Evolutionary conservation across 352 stramenopile species (phyloP).

Genomic region (Thraustochytrium sp.): DNA sequence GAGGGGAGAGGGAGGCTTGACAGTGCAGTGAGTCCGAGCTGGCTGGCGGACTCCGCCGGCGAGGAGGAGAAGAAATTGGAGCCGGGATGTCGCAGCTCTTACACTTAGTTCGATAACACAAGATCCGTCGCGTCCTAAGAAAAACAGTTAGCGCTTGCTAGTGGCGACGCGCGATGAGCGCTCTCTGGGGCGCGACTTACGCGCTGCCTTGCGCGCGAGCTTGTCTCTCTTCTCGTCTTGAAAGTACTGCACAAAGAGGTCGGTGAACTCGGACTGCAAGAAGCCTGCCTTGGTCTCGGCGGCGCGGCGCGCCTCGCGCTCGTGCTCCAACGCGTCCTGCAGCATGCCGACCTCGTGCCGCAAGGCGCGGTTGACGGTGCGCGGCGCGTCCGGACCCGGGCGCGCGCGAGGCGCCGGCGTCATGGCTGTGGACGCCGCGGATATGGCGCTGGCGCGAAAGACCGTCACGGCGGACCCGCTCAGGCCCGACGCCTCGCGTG

Average conservation of each 20-base stretch:
- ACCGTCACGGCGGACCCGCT: background rate
- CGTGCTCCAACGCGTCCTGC: background rate
- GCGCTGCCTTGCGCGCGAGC: background rate
- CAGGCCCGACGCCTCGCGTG: no score
- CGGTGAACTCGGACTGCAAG: constrained; percentile 38
- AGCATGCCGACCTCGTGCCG: constrained; percentile 13
- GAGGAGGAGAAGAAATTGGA: no score
- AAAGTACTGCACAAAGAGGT: constrained; percentile 42
- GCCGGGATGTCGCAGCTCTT: no score
- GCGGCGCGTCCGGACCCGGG: background rate
- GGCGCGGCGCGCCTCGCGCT: background rate
- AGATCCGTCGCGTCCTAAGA: no score
- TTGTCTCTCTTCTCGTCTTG: background rate
- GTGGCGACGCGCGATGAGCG: no score
- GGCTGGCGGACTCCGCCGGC: no score
- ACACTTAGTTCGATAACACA: no score
- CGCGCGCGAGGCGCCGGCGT: background rate
- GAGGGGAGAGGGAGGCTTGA: no score
- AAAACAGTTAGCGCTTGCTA: no score
- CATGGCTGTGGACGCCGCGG: background rate
- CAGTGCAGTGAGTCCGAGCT: no score
- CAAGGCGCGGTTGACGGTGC: background rate
- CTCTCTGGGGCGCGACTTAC: no score
- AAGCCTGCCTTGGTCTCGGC: constrained; percentile 21
- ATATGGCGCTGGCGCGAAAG: background rate